Evolutionary conservation across 306 rosid genomes (phyloP).

Genomic region (Castanea crenata): DNA sequence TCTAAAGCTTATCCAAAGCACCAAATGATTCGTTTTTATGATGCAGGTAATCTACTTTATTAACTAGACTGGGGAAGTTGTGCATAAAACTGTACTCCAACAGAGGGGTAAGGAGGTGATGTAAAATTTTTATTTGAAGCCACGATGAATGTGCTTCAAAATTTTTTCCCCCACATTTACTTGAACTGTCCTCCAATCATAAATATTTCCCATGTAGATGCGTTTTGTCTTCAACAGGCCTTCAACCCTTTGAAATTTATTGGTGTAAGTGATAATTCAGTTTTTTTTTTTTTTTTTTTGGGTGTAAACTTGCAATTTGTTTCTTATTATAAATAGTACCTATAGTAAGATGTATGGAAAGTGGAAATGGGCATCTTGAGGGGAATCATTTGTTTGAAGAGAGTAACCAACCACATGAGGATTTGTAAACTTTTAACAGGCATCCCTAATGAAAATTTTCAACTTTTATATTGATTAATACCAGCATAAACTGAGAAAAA

Average conservation of each 20-base stretch:
- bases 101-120: slow-evolving; percentile 46
- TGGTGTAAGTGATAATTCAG: neutral
- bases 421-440: too few species aligned
- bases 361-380: neutral
- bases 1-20: slow-evolving; percentile 4
- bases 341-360: neutral
- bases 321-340: neutral
- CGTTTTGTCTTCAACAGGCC: neutral
- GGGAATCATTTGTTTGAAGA: too few species aligned
- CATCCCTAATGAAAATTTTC: neutral
- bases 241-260: neutral
- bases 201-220: neutral
- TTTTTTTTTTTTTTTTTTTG: neutral
- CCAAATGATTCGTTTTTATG: slow-evolving; percentile 17
- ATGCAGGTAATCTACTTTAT: slow-evolving; percentile 48
- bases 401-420: too few species aligned
- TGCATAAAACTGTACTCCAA: slow-evolving; percentile 37
- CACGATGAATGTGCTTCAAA: neutral
- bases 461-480: neutral
- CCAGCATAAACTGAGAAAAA: neutral
- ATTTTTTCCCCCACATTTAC: too few species aligned
- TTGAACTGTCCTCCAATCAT: neutral
- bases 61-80: slow-evolving; percentile 33
- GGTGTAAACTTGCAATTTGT: neutral
- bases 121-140: slow-evolving; percentile 17